Base-by-base conservation (phyloP, 2,329 filamentous ascomycete genomes). In the Aspergillus uvarum region DNA sequence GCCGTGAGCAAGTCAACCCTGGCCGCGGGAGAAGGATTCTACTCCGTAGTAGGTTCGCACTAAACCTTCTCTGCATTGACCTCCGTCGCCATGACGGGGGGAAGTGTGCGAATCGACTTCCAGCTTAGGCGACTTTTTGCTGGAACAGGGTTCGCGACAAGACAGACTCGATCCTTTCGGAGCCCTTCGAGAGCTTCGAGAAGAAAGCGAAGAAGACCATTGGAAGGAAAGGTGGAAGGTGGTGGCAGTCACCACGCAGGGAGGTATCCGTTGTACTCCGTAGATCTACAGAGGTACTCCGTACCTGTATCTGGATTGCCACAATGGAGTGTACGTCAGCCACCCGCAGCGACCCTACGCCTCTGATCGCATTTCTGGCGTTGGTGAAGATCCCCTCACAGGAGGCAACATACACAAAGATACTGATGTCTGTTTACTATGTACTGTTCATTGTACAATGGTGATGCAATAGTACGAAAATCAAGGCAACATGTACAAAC, bases 61-160 rank as follows among this genome's bases (percentile, higher is more conserved):
- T 44, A 44, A 44, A 1, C 54, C 65, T 72, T 72, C 70, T 59
- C 69, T 72, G 69, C 66, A 71, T 70, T 53, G 51, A 35, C 47
- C 19, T 50, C 24, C 31, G 24, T 53, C 49, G 35, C 50, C 31
- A 49, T 16, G 32, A 44, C 48, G 10, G 21, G 24, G 48, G 48
- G 7, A 12, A 29, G 22, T 50, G 48, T 24, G 21, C 47, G 24
- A 22, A 24, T 24, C 8, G 24, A 29, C 26, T 8, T 29, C 26
- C 26, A 14, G 5, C 11, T 49, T 26, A 10, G 11, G 21, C 16
- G 21, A 21, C 22, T 21, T 22, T 42, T 55, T 47, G 24, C 53
- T 31, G 21, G 14, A 31, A 32, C 53, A 44, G 38, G 38, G 38
- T 8, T 44, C 38, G 38, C 38, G 16, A 44, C 16, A 16, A 44